These are phyloP conservation scores for Auricularia sp. DNA, from an alignment of 768 basidiomycete species.

Conservation along the genomic window DNA sequence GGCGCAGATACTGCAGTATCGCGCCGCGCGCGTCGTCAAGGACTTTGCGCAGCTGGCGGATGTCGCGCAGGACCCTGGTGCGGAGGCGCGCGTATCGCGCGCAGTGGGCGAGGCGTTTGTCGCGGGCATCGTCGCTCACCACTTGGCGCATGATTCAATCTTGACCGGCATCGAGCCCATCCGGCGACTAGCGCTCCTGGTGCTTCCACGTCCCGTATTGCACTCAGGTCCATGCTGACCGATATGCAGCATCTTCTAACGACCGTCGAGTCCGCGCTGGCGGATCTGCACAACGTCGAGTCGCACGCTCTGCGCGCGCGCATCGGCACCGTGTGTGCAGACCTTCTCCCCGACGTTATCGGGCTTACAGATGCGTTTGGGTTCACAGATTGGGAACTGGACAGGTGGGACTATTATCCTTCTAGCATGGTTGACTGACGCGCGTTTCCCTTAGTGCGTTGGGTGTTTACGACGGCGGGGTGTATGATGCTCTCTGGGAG, in stretches of 20 bases:
- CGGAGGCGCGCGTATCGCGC: slow-evolving; percentile 47
- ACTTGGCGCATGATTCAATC: slow-evolving; percentile 28
- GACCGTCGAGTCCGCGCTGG: slow-evolving; percentile 42
- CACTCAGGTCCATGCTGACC: slow-evolving; percentile 15
- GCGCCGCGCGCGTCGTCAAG: slow-evolving; percentile 52
- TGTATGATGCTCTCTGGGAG: slow-evolving; percentile 59
- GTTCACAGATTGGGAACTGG: slow-evolving; percentile 65
- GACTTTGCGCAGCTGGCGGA: slow-evolving; percentile 24
- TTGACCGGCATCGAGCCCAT: slow-evolving; percentile 15
- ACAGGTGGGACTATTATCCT: slow-evolving; percentile 35
- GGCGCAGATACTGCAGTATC: slow-evolving; percentile 43
- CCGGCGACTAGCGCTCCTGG: slow-evolving; percentile 20
- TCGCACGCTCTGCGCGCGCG: slow-evolving; percentile 32
- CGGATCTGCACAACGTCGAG: slow-evolving; percentile 44
- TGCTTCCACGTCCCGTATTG: neutral
- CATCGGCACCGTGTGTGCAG: slow-evolving; percentile 38
- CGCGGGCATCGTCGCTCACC: slow-evolving; percentile 41
- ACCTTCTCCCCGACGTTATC: slow-evolving; percentile 53
- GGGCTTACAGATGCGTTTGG: slow-evolving; percentile 66
- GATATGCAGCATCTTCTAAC: slow-evolving; percentile 43
- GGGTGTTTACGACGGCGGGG: slow-evolving; percentile 52
- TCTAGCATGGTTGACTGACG: neutral
- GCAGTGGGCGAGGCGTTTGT: slow-evolving; percentile 65
- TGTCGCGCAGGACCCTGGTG: slow-evolving; percentile 41
- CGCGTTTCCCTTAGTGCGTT: slow-evolving; percentile 35